Base-by-base conservation (phyloP, 257 asterid species). In the Thymus mandschuricus region DNA sequence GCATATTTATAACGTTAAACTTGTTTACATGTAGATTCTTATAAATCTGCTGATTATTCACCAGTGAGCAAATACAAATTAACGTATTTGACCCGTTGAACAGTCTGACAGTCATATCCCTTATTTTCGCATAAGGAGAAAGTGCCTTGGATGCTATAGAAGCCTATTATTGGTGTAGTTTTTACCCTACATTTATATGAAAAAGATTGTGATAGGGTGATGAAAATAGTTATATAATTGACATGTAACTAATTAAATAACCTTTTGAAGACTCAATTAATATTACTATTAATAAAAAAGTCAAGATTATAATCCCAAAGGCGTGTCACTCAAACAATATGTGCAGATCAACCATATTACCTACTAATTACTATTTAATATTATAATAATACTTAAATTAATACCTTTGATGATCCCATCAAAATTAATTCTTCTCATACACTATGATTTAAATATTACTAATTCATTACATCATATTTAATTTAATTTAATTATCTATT, bases 311-410 rank as follows among this genome's bases (percentile, higher is more conserved):
- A 64, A 83, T 77, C 81, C 79, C 72, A 70, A 80, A 77, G 80
- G 55, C 82, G 82, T 80, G 84, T 77, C 64, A 79, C 79, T 82
- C 82, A 61, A 84, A 51, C 59, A 64, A 72, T 29, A 72, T 29
- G 58, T 77, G 63, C 83, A 76, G 80, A 73, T 78, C 84, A 80
- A 76, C 83, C 81, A 81, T 73, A 63, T 63, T 69, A 79, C 79
- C 81, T 66, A 52, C 78, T 76, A 50, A 58, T 54, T 38, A 40
- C 3, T 38, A 38, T 3, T 38, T 38, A 21, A 38, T 38, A 38
- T 38, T 45, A 65, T 52, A 48, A 10, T 59, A 60, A 10, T 60
- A 54, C 15, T 55, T 27, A 65, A 28, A 65, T 6, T 63, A 54
- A 43, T 4, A 45, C 51, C 6, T 28, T 66, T 79, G 72, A 56